Percentiles rank a stretch among this genome's conserved stretches.
phyloP scores from a whole-genome alignment of 352 stramenopile species.

The Halophytophthora polymorphica region DNA sequence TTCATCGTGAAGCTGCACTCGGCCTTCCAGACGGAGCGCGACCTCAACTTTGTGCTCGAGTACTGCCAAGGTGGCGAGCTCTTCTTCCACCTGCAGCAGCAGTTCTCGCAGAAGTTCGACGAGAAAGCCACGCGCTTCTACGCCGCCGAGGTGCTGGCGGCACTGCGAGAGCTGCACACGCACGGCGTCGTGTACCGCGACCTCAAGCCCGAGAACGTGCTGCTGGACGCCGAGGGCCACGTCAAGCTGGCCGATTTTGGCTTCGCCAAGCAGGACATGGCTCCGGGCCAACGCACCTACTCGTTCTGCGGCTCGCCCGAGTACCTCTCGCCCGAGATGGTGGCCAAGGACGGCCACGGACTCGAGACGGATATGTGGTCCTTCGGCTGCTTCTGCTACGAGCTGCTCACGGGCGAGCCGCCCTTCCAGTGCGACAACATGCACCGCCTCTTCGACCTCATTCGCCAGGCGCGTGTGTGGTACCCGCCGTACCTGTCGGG shows the following conservation, averaged over 20 bases:
- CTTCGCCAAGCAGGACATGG: slow-evolving; percentile 76
- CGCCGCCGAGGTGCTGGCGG: slow-evolving; percentile 65
- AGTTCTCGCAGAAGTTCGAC: slow-evolving; percentile 65
- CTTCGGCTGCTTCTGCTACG: slow-evolving; percentile 83
- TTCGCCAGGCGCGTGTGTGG: slow-evolving; percentile 56
- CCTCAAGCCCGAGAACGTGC: slow-evolving; percentile 78
- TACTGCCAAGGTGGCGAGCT: slow-evolving; percentile 84
- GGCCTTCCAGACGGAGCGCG: slow-evolving; percentile 68
- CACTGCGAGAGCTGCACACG: slow-evolving; percentile 48
- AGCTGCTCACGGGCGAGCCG: slow-evolving; percentile 67
- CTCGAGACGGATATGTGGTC: slow-evolving; percentile 86
- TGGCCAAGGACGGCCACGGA: slow-evolving; percentile 61
- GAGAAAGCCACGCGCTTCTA: slow-evolving; percentile 68
- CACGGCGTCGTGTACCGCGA: slow-evolving; percentile 52
- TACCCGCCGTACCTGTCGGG: slow-evolving; percentile 63
- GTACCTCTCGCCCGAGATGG: slow-evolving; percentile 87
- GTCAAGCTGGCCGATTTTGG: slow-evolving; percentile 84
- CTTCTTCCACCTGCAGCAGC: slow-evolving; percentile 85
- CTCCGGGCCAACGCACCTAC: slow-evolving; percentile 48
- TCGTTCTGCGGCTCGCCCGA: slow-evolving; percentile 84
- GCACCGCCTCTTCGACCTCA: slow-evolving; percentile 56
- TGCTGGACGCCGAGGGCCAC: slow-evolving; percentile 72
- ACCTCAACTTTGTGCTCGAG: slow-evolving; percentile 84
- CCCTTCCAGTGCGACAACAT: slow-evolving; percentile 74
- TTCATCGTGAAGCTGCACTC: slow-evolving; percentile 80